Evolutionary conservation across 768 basidiomycete species (phyloP), one percentile per base, ranked within the genome.

Genomic region (Heimioporus sp.): DNA sequence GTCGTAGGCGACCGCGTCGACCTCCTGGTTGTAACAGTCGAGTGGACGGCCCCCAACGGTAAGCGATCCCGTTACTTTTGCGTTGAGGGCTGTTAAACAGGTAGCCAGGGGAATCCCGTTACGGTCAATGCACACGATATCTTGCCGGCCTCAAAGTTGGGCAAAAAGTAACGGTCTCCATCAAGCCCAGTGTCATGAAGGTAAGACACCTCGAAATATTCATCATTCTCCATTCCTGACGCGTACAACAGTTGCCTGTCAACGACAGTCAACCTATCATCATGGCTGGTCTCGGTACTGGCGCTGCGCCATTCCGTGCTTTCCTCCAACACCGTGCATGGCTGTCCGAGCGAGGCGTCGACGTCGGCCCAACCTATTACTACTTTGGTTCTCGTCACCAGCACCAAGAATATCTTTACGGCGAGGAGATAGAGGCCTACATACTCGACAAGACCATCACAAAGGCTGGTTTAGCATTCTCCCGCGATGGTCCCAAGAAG

Each of bases 131-230:
- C 66, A 98, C 97, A 5, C 82, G 94, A 54, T 99, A 98, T 71
- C 86, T 98, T 36, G 86, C 88, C 4, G 84, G 79, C 37, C 79
- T 99, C 40, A 81, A 82, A 63, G 68, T 87, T 35, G 97, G 96
- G 17, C 89, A 92, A 67, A 87, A 96, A 70, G 94, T 98, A 19
- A 98, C 94, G 0, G 96, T 97, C 10, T 98, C 95, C 7, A 88
- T 98, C 73, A 97, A 97, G 71, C 97, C 97, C 21, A 97, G 94
- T 65, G 97, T 99, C 28, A 98, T 99, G 97, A 98, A 98, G 80
- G 90, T 92, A 51, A 20, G 77, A 20, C 13, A 10, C 16, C 38
- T 12, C 34, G 20, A 16, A 49, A 16, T 48, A 6, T 10, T 20
- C 35, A 12, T 19, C 15, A 0, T 20, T 43, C 30, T 3, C n/a